phyloP scores from a whole-genome alignment of 495 filamentous ascomycete genomes.

The Penicillium cinerascens region DNA sequence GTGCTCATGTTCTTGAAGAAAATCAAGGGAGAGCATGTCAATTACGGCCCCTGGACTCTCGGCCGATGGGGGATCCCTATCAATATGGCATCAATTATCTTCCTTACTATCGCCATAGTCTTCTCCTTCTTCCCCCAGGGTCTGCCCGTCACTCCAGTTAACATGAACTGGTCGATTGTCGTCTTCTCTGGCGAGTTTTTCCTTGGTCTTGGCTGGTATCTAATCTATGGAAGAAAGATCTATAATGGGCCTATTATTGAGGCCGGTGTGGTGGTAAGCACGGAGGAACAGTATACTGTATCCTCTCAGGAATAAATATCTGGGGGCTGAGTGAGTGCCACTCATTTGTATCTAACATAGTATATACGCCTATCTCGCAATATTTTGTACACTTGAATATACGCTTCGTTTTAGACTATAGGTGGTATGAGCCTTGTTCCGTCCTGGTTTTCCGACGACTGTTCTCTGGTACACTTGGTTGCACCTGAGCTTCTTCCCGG shows the following conservation, averaged over 20 bases:
- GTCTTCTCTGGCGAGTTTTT: constrained; percentile 32
- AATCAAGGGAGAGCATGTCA: constrained; percentile 7
- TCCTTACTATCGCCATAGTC: constrained; percentile 29
- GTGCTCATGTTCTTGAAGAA: constrained; percentile 27
- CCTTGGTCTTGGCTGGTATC: constrained; percentile 25
- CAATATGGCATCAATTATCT: constrained; percentile 35
- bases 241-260: constrained; percentile 24
- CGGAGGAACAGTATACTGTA: too few species aligned
- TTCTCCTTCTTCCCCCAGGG: constrained; percentile 39
- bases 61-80: constrained; percentile 16
- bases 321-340: too few species aligned
- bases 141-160: constrained; percentile 27
- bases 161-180: constrained; percentile 44
- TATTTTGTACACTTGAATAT: too few species aligned
- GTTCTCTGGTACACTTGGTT: too few species aligned
- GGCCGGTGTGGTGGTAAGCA: too few species aligned
- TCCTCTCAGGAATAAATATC: too few species aligned
- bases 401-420: too few species aligned
- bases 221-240: constrained; percentile 8
- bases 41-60: constrained; percentile 13
- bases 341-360: too few species aligned
- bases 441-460: too few species aligned
- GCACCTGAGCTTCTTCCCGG: too few species aligned
- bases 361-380: too few species aligned
- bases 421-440: too few species aligned